These are phyloP conservation scores for Globisporangium barbulae DNA, from an alignment of 352 stramenopile genomes.

Conservation along the genomic window DNA sequence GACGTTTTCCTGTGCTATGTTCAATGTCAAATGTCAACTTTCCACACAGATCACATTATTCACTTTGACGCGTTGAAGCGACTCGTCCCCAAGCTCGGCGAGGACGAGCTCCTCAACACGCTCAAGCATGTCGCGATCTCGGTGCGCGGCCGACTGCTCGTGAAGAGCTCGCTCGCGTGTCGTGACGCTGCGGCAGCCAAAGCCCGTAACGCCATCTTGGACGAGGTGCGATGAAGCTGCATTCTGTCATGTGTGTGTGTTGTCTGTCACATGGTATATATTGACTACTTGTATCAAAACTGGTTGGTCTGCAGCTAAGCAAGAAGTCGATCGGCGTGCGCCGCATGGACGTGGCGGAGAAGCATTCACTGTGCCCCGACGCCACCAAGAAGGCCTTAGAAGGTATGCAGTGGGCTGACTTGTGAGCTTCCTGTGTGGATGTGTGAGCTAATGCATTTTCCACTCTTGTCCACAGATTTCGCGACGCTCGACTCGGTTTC, in stretches of 20 bases:
- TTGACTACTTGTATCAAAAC: background rate
- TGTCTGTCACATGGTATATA: background rate
- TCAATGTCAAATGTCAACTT: no score
- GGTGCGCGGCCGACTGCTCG: conserved; percentile 38
- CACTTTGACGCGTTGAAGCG: conserved; percentile 43
- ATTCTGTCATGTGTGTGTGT: background rate
- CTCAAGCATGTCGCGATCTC: conserved; percentile 42
- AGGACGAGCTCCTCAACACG: conserved; percentile 39
- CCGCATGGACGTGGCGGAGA: conserved; percentile 45
- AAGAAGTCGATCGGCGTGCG: conserved; percentile 35
- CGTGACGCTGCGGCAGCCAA: conserved; percentile 24
- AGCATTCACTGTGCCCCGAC: conserved; percentile 34
- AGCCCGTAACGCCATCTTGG: conserved; percentile 47
- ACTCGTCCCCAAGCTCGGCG: conserved; percentile 32
- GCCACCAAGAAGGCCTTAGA: conserved; percentile 44
- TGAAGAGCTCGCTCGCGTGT: conserved; percentile 37
- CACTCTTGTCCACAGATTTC: conserved; percentile 30
- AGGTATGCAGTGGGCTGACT: conserved; percentile 19
- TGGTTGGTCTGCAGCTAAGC: conserved; percentile 23
- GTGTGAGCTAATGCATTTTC: background rate
- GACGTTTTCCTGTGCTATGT: background rate
- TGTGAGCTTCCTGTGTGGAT: background rate
- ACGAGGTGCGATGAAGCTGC: conserved; percentile 27
- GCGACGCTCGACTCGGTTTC: conserved; percentile 38
- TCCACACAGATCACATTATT: conserved; percentile 31